Evolutionary conservation across 345 rosid species (phyloP).

Genomic region (Populus euphratica): DNA sequence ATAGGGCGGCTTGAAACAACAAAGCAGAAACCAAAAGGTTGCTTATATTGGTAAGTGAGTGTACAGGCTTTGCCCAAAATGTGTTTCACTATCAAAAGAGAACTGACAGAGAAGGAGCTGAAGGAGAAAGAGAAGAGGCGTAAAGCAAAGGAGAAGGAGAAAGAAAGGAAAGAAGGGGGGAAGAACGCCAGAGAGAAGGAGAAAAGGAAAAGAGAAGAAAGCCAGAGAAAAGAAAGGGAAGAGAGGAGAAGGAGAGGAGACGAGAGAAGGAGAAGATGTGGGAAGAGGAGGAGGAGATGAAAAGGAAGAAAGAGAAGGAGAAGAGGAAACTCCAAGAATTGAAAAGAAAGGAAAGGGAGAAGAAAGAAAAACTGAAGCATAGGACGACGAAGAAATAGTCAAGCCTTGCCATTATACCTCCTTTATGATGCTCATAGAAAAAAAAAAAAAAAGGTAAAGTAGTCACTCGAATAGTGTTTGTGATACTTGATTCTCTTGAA

Average conservation of each 20-base stretch:
- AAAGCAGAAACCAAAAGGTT: not conserved
- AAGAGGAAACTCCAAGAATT: not conserved
- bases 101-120: constrained; percentile 21
- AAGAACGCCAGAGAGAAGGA: constrained; percentile 1
- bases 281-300: not conserved
- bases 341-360: not conserved
- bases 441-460: too few species aligned
- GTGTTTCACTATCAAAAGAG: constrained; percentile 16
- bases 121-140: constrained; percentile 15
- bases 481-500: too few species aligned
- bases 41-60: not conserved
- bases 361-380: not conserved
- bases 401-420: too few species aligned
- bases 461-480: too few species aligned
- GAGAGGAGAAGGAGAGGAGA: not conserved
- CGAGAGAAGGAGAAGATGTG: not conserved
- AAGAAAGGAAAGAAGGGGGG: not conserved
- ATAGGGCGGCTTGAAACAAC: too few species aligned
- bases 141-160: constrained; percentile 17
- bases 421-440: too few species aligned
- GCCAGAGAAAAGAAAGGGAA: too few species aligned
- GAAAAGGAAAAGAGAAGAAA: not conserved
- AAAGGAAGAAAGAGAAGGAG: not conserved
- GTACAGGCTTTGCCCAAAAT: not conserved
- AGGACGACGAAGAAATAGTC: too few species aligned